These are phyloP conservation scores for Daldinia childiae DNA, from an alignment of 495 filamentous ascomycete species.

Conservation along the genomic window DNA sequence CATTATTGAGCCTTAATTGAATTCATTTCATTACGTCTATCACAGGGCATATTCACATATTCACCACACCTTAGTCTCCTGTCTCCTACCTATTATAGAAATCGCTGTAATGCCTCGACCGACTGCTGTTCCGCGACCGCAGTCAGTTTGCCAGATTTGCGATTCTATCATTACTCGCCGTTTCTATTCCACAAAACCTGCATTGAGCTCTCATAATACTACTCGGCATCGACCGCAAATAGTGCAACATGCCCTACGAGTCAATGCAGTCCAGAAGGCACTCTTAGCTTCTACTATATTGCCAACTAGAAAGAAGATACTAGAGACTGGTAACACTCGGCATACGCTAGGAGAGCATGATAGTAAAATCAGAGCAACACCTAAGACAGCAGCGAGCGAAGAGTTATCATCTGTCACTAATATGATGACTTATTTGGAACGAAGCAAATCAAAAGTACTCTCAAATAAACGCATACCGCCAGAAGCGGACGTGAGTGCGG, in stretches of 20 bases:
- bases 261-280: constrained; percentile 9
- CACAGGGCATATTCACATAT: too few species aligned
- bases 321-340: constrained; percentile 6
- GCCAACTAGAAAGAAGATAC: constrained; percentile 19
- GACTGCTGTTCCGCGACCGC: constrained; percentile 24
- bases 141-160: constrained; percentile 43
- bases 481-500: constrained; percentile 31
- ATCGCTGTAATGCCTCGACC: constrained; percentile 34
- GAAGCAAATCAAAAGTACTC: constrained; percentile 24
- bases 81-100: not conserved
- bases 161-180: constrained; percentile 37
- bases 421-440: constrained; percentile 34
- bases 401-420: constrained; percentile 28
- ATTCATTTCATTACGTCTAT: not conserved
- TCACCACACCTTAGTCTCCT: too few species aligned
- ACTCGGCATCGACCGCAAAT: constrained; percentile 10
- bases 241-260: not conserved
- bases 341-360: constrained; percentile 2
- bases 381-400: constrained; percentile 11
- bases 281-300: constrained; percentile 22
- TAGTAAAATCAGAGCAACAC: constrained; percentile 7
- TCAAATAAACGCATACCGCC: constrained; percentile 28
- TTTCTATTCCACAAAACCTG: constrained; percentile 22
- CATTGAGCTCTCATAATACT: constrained; percentile 19
- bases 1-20: not conserved